phyloP scores from a whole-genome alignment of 495 filamentous ascomycete species.

The Penicillium subrubescens region DNA sequence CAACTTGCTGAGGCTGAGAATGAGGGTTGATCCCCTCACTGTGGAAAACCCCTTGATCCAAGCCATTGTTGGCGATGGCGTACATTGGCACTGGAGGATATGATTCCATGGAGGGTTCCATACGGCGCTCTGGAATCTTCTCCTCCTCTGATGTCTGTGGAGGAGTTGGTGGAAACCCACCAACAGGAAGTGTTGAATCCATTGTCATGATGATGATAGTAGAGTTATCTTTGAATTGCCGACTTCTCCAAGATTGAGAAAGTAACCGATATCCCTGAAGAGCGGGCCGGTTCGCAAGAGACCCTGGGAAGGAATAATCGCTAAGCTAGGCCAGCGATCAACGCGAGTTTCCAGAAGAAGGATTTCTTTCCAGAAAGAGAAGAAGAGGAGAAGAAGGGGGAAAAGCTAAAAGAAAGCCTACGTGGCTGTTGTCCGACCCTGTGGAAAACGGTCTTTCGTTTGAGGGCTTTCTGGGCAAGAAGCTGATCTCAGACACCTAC shows the following conservation, averaged over 20 bases:
- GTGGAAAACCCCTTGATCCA: background rate
- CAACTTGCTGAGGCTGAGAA: background rate
- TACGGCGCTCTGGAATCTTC: background rate
- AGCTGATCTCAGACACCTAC: conserved; percentile 9
- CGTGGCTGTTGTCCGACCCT: conserved; percentile 18
- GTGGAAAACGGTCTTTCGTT: conserved; percentile 9
- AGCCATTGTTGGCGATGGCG: background rate
- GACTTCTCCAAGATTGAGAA: conserved; percentile 2
- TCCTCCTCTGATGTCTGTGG: conserved; percentile 18
- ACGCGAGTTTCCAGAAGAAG: conserved; percentile 8
- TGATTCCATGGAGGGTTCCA: background rate
- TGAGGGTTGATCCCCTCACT: background rate
- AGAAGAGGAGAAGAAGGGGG: conserved; percentile 27
- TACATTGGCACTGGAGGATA: conserved; percentile 15
- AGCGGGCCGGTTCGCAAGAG: conserved; percentile 14
- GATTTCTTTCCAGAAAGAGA: conserved; percentile 24
- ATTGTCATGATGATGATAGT: conserved; percentile 7
- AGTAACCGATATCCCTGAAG: conserved; percentile 3
- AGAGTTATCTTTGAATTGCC: background rate
- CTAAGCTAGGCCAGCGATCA: conserved; percentile 8
- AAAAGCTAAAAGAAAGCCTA: conserved; percentile 19
- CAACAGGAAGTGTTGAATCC: background rate
- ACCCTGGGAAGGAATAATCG: conserved; percentile 5
- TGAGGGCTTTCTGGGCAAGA: conserved; percentile 10
- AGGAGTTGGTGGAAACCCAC: conserved; percentile 14